phyloP scores from a whole-genome alignment of 805 yeast genomes.

The Jamesozyma spencerorum region DNA sequence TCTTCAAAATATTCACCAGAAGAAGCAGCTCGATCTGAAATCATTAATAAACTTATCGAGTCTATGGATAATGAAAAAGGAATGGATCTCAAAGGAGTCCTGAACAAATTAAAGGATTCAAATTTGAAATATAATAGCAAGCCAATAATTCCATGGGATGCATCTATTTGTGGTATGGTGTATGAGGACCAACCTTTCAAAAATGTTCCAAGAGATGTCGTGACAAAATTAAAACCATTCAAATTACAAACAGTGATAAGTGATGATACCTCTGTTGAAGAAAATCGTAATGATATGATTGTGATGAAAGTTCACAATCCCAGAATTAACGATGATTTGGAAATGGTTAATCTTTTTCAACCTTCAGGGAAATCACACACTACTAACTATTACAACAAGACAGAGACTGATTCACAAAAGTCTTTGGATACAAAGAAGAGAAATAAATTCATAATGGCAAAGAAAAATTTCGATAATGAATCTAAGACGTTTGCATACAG shows the following conservation, averaged over 20 bases:
- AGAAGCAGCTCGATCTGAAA: background rate
- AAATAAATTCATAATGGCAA: constrained; percentile 7
- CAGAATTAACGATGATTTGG: constrained; percentile 25
- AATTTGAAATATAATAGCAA: constrained; percentile 7
- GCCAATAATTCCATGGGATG: constrained; percentile 34
- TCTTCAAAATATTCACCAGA: constrained; percentile 1
- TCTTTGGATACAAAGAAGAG: background rate
- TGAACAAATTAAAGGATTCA: background rate
- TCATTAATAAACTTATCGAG: background rate
- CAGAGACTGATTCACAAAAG: background rate
- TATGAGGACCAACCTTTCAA: constrained; percentile 29
- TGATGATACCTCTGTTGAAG: constrained; percentile 35
- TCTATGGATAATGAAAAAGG: background rate
- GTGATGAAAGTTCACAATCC: constrained; percentile 28
- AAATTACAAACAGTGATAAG: constrained; percentile 24
- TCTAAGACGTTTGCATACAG: constrained; percentile 12
- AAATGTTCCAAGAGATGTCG: constrained; percentile 32
- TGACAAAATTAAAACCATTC: constrained; percentile 31
- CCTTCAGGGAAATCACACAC: background rate
- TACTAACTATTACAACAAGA: background rate
- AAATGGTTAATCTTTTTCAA: constrained; percentile 18
- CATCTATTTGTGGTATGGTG: constrained; percentile 31
- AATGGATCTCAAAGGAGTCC: background rate
- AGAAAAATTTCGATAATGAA: constrained; percentile 12
- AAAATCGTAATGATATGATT: constrained; percentile 43